Evolutionary conservation across 2,329 filamentous ascomycete genomes (phyloP).

Genomic region (Sphaerulina vaccinii): DNA sequence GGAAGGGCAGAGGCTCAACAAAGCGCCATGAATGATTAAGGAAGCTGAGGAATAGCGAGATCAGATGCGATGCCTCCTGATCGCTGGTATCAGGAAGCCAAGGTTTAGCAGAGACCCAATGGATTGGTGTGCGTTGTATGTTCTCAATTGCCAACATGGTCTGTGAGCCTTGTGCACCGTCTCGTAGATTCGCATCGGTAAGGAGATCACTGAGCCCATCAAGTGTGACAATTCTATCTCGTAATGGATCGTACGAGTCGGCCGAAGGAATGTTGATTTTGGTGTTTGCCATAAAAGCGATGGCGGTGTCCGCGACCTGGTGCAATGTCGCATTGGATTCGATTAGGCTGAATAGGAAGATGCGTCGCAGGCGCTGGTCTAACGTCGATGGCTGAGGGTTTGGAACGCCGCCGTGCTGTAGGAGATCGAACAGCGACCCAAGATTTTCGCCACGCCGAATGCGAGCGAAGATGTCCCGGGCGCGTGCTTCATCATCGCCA

Average conservation of each 20-base stretch:
- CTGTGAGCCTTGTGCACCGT: background rate
- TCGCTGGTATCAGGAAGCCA: constrained; percentile 6
- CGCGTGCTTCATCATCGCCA: constrained; percentile 6
- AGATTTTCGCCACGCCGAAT: constrained; percentile 7
- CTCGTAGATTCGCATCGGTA: background rate
- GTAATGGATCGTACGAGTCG: background rate
- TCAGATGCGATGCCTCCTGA: constrained; percentile 1
- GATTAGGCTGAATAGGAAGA: constrained; percentile 6
- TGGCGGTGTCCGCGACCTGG: constrained; percentile 3
- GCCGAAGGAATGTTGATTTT: background rate
- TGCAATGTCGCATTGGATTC: constrained; percentile 7
- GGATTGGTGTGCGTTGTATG: background rate
- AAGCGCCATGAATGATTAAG: constrained; percentile 9
- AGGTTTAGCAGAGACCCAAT: constrained; percentile 7
- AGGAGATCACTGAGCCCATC: constrained; percentile 5
- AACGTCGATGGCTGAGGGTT: background rate
- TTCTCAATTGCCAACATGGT: background rate
- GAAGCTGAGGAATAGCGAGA: constrained; percentile 6
- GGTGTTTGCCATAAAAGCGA: background rate
- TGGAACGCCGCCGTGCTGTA: background rate
- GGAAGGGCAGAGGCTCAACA: constrained; percentile 2
- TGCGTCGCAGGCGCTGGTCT: background rate
- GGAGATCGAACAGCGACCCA: constrained; percentile 1
- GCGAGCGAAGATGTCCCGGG: constrained; percentile 3
- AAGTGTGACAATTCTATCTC: constrained; percentile 4